phyloP scores from a whole-genome alignment of 2,329 filamentous ascomycete genomes.

The Phialocephala sp. region DNA sequence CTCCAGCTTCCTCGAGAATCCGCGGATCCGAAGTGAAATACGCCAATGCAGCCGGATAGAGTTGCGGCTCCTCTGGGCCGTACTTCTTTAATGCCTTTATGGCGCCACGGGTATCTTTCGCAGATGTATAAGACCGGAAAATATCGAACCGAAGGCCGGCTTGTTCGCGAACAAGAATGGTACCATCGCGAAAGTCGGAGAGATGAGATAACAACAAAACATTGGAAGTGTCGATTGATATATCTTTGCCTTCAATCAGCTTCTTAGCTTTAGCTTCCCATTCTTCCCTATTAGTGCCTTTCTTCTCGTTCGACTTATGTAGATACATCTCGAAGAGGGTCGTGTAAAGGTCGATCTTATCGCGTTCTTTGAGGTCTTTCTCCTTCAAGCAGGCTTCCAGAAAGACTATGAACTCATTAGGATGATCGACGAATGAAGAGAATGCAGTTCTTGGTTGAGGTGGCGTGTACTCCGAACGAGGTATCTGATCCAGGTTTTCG shows the following conservation, averaged over 20 bases:
- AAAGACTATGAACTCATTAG: constrained; percentile 89
- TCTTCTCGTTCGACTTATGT: constrained; percentile 80
- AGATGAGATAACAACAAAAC: constrained; percentile 91
- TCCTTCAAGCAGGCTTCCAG: constrained; percentile 85
- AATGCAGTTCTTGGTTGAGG: constrained; percentile 90
- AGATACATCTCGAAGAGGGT: constrained; percentile 99
- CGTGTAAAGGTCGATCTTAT: constrained; percentile 87
- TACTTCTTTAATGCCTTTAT: constrained; percentile 92
- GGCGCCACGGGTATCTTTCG: constrained; percentile 88
- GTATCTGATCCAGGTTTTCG: constrained; percentile 48
- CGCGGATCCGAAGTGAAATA: constrained; percentile 89
- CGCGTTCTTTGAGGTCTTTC: constrained; percentile 70
- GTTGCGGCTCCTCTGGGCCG: constrained; percentile 84
- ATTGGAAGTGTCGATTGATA: constrained; percentile 92
- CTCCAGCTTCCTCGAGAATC: constrained; percentile 84
- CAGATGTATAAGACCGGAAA: constrained; percentile 92
- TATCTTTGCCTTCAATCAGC: constrained; percentile 80
- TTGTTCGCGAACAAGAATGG: constrained; percentile 90
- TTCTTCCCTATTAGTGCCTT: constrained; percentile 71
- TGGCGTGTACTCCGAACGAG: constrained; percentile 68
- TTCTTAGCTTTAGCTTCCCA: constrained; percentile 94
- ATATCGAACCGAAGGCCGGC: constrained; percentile 93
- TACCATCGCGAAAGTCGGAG: constrained; percentile 87
- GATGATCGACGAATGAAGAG: constrained; percentile 94
- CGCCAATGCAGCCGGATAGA: constrained; percentile 89